A percentile compares a stretch with the other conserved stretches of the same genome.
These are phyloP conservation scores for Ilyonectria robusta DNA, from an alignment of 2,329 filamentous ascomycete genomes.

Conservation along the genomic window DNA sequence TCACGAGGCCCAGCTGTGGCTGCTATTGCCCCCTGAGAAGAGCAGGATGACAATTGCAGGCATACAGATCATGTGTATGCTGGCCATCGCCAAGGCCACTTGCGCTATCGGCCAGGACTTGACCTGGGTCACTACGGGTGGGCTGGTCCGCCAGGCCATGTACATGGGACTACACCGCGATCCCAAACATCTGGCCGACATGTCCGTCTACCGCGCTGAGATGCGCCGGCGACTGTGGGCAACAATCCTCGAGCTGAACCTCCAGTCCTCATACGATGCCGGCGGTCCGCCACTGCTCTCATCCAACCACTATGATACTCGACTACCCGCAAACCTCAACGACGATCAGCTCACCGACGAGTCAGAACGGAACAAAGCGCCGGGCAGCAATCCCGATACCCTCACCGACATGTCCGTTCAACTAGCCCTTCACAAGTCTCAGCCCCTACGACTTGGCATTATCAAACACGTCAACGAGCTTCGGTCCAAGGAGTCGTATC, in stretches of 20 bases:
- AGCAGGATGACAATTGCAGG: conserved; percentile 62
- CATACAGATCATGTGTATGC: conserved; percentile 67
- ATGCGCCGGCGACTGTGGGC: conserved; percentile 71
- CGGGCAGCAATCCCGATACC: conserved; percentile 23
- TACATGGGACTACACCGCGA: conserved; percentile 73
- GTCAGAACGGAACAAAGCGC: conserved; percentile 41
- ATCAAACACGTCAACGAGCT: conserved; percentile 64
- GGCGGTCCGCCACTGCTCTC: conserved; percentile 66
- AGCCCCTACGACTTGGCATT: conserved; percentile 60
- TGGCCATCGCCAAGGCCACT: conserved; percentile 64
- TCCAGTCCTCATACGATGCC: conserved; percentile 65
- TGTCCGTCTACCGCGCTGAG: conserved; percentile 64
- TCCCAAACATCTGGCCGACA: conserved; percentile 63
- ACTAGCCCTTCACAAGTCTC: conserved; percentile 60
- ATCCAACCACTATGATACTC: conserved; percentile 64
- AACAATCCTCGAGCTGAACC: conserved; percentile 67
- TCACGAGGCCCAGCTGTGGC: conserved; percentile 66
- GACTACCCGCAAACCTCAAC: conserved; percentile 64
- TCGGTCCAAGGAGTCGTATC: conserved; percentile 58
- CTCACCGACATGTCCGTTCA: conserved; percentile 65
- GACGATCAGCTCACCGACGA: conserved; percentile 64
- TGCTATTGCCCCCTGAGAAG: conserved; percentile 63
- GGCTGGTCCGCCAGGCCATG: conserved; percentile 67
- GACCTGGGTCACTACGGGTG: conserved; percentile 66
- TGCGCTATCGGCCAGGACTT: conserved; percentile 65